Evolutionary conservation across 192 early-diverging fungal genomes (phyloP), one percentile per base, ranked within the genome.

Genomic region (Coemansia sp.): DNA sequence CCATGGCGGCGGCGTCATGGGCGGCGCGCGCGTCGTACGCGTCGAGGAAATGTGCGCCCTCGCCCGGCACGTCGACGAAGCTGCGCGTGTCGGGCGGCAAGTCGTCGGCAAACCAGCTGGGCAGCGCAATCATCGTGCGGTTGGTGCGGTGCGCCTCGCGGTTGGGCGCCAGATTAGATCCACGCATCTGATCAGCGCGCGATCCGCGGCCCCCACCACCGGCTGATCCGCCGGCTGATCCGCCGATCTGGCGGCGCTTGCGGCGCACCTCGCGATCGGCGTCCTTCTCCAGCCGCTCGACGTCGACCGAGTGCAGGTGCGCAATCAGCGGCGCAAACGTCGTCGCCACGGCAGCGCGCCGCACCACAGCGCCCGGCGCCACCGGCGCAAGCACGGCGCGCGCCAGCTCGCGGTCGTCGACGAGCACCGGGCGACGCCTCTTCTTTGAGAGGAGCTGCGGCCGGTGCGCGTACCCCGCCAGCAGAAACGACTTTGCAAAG

Each of bases 281-380:
- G 62, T 97, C 94, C 73, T 88, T 88, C 64, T 95, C 94, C 63
- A 92, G 86, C 35, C 93, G 89, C 64, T 94, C 92, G 25, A 94
- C 86, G 62, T 92, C 91, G 2, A 85, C 84, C 37, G 89, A 86
- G 4, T 88, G 84, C 47, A 91, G 59, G 59, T 93, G 86, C 19
- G 85, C 77, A 7, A 90, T 81, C 15, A 89, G 77, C 12, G 89
- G 89, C n/a, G 88, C 85, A 63, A 89, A 87, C 15, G 82, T 78
- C 24, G 89, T 78, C 7, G 87, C 71, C 1, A 67, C 49, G 22
- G 76, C 65, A 29, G 87, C 85, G 10, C 90, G 87, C 1, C 87
- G 51, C 38, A 84, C 81, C 3, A 51, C n/a, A 1, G 29, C 7
- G n/a, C 35, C 43, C 0, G 45, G 59, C 6, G 78, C 66, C 0